Percentiles rank a stretch among this genome's conserved stretches.
phyloP scores from a whole-genome alignment of 2,329 filamentous ascomycete genomes.

The Endothia cerciana region DNA sequence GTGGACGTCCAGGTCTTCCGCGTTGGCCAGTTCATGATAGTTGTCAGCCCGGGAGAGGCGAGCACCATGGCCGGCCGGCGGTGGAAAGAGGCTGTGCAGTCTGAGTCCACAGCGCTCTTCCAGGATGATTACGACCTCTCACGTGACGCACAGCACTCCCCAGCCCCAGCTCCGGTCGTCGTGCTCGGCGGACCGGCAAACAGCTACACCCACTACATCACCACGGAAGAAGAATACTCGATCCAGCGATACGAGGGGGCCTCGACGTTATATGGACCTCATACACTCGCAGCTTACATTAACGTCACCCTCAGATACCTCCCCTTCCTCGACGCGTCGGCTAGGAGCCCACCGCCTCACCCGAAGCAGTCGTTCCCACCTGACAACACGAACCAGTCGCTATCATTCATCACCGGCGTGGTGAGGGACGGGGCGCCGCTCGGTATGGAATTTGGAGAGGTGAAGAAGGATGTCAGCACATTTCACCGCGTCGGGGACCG shows the following conservation, averaged over 20 bases:
- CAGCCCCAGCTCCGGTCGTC: slow-evolving; percentile 62
- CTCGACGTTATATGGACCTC: slow-evolving; percentile 82
- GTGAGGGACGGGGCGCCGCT: slow-evolving; percentile 70
- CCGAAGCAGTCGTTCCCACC: slow-evolving; percentile 66
- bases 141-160: slow-evolving; percentile 4
- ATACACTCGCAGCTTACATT: slow-evolving; percentile 85
- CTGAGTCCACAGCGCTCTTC: slow-evolving; percentile 52
- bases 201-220: slow-evolving; percentile 83
- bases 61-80: slow-evolving; percentile 91
- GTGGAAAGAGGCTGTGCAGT: slow-evolving; percentile 74
- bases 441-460: slow-evolving; percentile 71
- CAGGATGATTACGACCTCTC: slow-evolving; percentile 47
- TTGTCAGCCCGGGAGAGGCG: slow-evolving; percentile 84
- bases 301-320: slow-evolving; percentile 75
- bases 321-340: slow-evolving; percentile 61
- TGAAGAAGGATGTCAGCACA: slow-evolving; percentile 57
- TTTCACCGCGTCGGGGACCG: slow-evolving; percentile 63
- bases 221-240: slow-evolving; percentile 77
- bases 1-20: slow-evolving; percentile 87
- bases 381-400: slow-evolving; percentile 73
- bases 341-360: slow-evolving; percentile 42
- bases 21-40: slow-evolving; percentile 81
- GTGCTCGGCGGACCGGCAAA: slow-evolving; percentile 89
- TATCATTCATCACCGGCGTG: slow-evolving; percentile 80
- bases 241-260: slow-evolving; percentile 91